Evolutionary conservation across 768 basidiomycete species (phyloP), one percentile per base, ranked within the genome.

Genomic region (Tylopilus rubrobrunneus): DNA sequence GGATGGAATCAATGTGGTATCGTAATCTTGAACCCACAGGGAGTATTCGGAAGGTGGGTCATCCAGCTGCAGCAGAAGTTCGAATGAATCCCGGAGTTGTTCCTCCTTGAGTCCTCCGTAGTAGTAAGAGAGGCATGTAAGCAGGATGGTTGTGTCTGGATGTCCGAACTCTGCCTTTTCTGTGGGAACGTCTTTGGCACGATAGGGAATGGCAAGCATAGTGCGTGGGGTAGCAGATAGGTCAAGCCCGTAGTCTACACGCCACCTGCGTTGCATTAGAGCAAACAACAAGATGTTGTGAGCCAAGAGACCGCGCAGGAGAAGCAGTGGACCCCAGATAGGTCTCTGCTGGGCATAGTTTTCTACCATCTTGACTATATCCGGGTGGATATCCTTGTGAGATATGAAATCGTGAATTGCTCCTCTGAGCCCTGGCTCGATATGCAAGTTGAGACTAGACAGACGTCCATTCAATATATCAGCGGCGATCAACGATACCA

Each of bases 181-280:
- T 8, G 73, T 58, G 2, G 73, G 73, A 23, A 71, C 57, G 25
- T 74, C 74, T 51, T 69, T 74, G 0, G 73, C 74, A 2, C 71
- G 62, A 25, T 73, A 74, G 1, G 73, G 73, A 3, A 74, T 73
- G 1, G 73, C 73, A 2, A 74, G 58, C 60, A 65, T 59, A 0
- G 73, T 73, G 9, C 73, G 68, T 21, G 33, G 2, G 5, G 56
- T 15, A 6, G 36, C 3, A 3, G 36, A 37, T 1, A 15, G 36
- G 15, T 37, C 36, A 17, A 37, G 36, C 1, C 36, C 36, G 36
- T 17, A 37, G 7, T 37, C 36, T 17, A 37, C 36, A 37, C 36
- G 36, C 36, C 36, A 74, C 25, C 74, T 60, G 27, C 69, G 70
- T 2, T 74, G 70, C 43, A 44, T 65, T 29, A 74, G 59, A 11